Percentiles rank a stretch among this genome's conserved stretches.
phyloP scores from a whole-genome alignment of 306 rosid species.

The Rosa lucieae region DNA sequence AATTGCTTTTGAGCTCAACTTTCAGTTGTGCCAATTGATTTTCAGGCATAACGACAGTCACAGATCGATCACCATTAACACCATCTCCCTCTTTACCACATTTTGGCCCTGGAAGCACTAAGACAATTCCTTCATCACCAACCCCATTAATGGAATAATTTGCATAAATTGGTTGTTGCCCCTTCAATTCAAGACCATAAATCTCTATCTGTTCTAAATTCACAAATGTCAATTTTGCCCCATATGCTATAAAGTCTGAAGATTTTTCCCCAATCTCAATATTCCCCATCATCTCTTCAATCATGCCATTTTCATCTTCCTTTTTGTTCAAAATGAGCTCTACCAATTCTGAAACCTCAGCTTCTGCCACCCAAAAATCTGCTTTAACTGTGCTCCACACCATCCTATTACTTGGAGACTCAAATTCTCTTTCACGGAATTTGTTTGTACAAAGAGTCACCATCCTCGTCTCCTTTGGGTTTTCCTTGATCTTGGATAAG shows the following conservation, averaged over 20 bases:
- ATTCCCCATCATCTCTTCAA: slow-evolving; percentile 36
- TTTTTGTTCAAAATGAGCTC: slow-evolving; percentile 36
- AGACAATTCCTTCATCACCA: slow-evolving; percentile 69
- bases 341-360: slow-evolving; percentile 36
- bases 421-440: no score
- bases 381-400: no score
- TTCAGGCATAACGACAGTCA: no score
- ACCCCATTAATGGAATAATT: slow-evolving; percentile 34
- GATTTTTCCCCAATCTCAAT: slow-evolving; percentile 10
- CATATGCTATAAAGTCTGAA: slow-evolving; percentile 52
- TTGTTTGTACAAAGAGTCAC: no score
- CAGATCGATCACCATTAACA: slow-evolving; percentile 5
- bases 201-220: slow-evolving; percentile 55
- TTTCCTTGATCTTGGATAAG: no score
- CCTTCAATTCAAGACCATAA: slow-evolving; percentile 56
- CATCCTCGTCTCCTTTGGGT: no score
- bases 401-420: no score
- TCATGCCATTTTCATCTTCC: slow-evolving; percentile 29
- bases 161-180: slow-evolving; percentile 42
- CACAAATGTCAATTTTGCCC: slow-evolving; percentile 67
- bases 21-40: no score
- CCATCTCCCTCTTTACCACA: slow-evolving; percentile 9
- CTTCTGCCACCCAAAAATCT: no score
- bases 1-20: slow-evolving; percentile 37
- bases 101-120: slow-evolving; percentile 59